Evolutionary conservation across 2,329 filamentous ascomycete genomes (phyloP).

Genomic region (Chalaropsis thielavioides): DNA sequence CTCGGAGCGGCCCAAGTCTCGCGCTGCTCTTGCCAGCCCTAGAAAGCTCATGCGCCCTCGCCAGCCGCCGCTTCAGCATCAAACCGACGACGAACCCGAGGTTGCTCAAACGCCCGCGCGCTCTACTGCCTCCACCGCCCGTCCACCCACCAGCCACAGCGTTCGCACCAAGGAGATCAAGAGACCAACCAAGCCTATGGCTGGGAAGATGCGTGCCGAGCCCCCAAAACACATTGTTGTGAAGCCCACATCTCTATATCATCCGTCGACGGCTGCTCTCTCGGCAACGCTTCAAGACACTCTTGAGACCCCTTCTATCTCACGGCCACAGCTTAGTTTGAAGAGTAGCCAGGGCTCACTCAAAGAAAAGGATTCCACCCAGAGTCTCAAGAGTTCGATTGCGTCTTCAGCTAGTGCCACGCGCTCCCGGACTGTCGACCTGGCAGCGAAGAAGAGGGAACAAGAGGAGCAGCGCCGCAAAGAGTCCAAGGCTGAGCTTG

Average conservation of each 20-base stretch:
- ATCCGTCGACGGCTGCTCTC: constrained; percentile 42
- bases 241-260: constrained; percentile 49
- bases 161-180: constrained; percentile 35
- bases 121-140: constrained; percentile 8
- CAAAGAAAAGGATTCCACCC: constrained; percentile 39
- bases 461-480: constrained; percentile 69
- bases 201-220: constrained; percentile 53
- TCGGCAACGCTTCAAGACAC: constrained; percentile 46
- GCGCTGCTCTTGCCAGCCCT: constrained; percentile 14
- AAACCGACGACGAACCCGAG: constrained; percentile 35
- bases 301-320: constrained; percentile 24
- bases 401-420: constrained; percentile 36
- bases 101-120: constrained; percentile 36
- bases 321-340: constrained; percentile 36
- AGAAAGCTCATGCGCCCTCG: constrained; percentile 29
- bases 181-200: constrained; percentile 47
- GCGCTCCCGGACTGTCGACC: constrained; percentile 56
- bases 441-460: constrained; percentile 70
- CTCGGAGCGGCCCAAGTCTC: constrained; percentile 12
- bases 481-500: constrained; percentile 69
- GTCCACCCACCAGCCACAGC: constrained; percentile 11
- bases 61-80: constrained; percentile 28
- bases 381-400: constrained; percentile 50
- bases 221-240: constrained; percentile 56
- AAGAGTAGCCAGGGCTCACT: constrained; percentile 55